Conservation (phyloP, 495 filamentous ascomycete genomes). For the Chaetomium cochliodes region DNA sequence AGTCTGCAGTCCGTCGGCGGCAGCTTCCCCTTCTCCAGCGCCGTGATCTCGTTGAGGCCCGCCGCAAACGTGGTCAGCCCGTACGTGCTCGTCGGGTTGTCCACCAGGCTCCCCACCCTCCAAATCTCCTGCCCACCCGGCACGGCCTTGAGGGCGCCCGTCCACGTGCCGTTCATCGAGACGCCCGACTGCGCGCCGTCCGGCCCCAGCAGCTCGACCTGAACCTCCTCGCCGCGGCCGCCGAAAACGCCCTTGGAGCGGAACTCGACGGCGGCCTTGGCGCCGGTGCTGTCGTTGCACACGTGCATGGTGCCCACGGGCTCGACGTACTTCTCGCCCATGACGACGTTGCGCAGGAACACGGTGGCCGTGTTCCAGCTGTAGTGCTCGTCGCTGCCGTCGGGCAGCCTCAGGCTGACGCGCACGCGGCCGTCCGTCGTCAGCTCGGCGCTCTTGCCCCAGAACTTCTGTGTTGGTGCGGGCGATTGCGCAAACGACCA, state of each 20-base stretch:
- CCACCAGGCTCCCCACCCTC: conserved; percentile 71
- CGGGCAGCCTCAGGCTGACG: conserved; percentile 59
- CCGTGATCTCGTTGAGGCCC: conserved; percentile 80
- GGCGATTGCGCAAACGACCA: conserved; percentile 89
- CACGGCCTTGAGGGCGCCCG: conserved; percentile 61
- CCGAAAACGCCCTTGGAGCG: conserved; percentile 95
- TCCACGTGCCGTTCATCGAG: conserved; percentile 81
- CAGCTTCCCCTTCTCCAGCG: conserved; percentile 67
- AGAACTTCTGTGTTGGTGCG: conserved; percentile 91
- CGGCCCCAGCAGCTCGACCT: conserved; percentile 65
- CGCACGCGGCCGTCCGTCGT: conserved; percentile 85
- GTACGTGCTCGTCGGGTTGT: conserved; percentile 72
- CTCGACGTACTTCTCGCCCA: conserved; percentile 97
- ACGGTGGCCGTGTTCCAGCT: conserved; percentile 81
- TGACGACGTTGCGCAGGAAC: conserved; percentile 93
- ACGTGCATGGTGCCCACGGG: conserved; percentile 86
- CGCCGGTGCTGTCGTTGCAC: conserved; percentile 73
- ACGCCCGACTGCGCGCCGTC: conserved; percentile 60
- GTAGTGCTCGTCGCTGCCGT: conserved; percentile 70
- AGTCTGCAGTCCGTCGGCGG: conserved; percentile 80
- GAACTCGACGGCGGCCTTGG: conserved; percentile 78
- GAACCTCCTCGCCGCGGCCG: conserved; percentile 86
- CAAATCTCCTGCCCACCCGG: conserved; percentile 70
- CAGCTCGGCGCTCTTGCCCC: conserved; percentile 94
- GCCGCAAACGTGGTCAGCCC: conserved; percentile 87